phyloP scores from a whole-genome alignment of 257 asterid species.

The Nicotiana sylvestris region DNA sequence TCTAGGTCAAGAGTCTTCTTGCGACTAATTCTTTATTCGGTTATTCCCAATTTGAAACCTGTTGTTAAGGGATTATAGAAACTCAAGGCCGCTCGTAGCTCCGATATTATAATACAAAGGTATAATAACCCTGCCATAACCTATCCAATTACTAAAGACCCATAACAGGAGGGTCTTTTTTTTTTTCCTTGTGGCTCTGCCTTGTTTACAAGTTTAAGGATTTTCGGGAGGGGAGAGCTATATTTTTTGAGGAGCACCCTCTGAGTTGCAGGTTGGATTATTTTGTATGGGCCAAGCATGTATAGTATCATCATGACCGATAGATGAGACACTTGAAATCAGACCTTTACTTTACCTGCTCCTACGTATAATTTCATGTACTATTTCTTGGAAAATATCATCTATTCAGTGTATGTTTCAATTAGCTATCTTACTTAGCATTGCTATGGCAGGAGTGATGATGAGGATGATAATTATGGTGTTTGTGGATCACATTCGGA shows the following conservation, averaged over 20 bases:
- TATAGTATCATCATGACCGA: neutral
- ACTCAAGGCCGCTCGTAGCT: neutral
- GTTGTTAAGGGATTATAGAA: neutral
- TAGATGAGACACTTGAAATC: neutral
- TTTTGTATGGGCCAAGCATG: neutral
- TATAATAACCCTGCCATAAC: neutral
- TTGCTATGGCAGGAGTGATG: conserved; percentile 56
- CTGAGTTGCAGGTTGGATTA: neutral
- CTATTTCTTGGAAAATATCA: neutral
- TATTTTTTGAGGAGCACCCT: neutral
- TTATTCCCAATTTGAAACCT: neutral
- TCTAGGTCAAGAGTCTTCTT: neutral
- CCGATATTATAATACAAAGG: neutral
- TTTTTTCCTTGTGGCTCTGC: neutral
- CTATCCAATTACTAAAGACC: neutral
- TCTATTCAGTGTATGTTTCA: neutral
- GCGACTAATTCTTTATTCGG: neutral
- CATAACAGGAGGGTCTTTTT: neutral
- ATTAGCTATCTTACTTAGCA: neutral
- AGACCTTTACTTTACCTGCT: neutral
- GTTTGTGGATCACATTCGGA: conserved; percentile 39
- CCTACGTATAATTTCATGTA: neutral
- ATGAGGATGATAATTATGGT: conserved; percentile 66
- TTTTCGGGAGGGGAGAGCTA: neutral
- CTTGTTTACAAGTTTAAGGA: neutral